phyloP scores from a whole-genome alignment of 2,329 filamentous ascomycete species.

The Neonectria faginata region DNA sequence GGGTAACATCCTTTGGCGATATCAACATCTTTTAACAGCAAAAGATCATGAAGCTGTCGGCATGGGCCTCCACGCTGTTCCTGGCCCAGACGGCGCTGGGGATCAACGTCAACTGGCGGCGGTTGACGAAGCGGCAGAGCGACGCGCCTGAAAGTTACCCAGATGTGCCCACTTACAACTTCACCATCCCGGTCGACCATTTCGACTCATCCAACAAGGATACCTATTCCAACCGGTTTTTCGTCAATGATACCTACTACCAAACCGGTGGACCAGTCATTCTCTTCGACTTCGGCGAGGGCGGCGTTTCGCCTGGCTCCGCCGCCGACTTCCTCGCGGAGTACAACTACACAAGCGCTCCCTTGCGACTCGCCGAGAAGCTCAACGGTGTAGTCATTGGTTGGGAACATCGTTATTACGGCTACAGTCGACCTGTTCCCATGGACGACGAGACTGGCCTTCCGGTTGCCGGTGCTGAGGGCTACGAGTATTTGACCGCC shows the following conservation, averaged over 20 bases:
- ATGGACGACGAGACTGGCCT: conserved; percentile 30
- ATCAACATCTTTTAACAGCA: not conserved
- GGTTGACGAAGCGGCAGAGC: conserved; percentile 8
- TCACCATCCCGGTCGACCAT: conserved; percentile 37
- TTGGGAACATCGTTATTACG: conserved; percentile 46
- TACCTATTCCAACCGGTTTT: conserved; percentile 40
- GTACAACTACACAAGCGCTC: conserved; percentile 19
- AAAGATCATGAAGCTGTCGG: conserved; percentile 13
- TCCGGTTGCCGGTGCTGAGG: conserved; percentile 17
- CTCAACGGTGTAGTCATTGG: conserved; percentile 39
- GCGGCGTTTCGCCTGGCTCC: conserved; percentile 16
- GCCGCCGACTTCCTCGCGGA: conserved; percentile 30
- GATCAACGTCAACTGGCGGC: conserved; percentile 17
- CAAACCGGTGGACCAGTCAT: conserved; percentile 40
- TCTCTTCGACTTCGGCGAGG: conserved; percentile 42
- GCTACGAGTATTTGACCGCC: conserved; percentile 42
- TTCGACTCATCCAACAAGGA: conserved; percentile 35
- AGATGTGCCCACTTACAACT: conserved; percentile 27
- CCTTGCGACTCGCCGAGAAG: conserved; percentile 37
- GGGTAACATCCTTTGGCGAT: not conserved
- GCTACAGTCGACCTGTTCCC: conserved; percentile 37
- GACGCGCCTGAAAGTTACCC: not conserved
- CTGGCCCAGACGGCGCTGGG: conserved; percentile 16
- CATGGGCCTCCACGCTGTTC: conserved; percentile 14
- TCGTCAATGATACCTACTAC: conserved; percentile 43